A percentile compares a stretch with the other conserved stretches of the same genome.
Evolutionary conservation across 148 eudicot species (phyloP).

Genomic region (Rhododendron griersonianum): DNA sequence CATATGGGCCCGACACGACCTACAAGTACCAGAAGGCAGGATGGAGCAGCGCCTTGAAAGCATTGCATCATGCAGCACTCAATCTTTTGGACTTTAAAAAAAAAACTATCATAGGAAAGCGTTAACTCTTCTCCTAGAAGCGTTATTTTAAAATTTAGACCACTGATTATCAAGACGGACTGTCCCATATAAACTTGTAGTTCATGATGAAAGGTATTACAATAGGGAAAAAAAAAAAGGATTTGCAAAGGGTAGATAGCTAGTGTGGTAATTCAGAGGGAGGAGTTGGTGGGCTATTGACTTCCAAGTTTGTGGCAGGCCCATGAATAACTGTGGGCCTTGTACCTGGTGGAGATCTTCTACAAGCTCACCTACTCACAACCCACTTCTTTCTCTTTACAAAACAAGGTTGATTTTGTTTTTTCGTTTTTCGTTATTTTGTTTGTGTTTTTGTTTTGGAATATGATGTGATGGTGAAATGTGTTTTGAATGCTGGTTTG

Average conservation of each 20-base stretch:
- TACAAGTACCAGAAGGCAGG: too few relatives aligned
- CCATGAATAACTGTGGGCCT: too few relatives aligned
- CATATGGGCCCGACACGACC: too few relatives aligned
- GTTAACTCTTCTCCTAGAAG: too few relatives aligned
- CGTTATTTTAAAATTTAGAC: too few relatives aligned
- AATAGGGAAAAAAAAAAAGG: background rate
- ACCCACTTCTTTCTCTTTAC: background rate
- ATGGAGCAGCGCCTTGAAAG: too few relatives aligned
- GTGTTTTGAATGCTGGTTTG: background rate
- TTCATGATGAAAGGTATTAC: background rate
- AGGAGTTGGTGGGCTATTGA: slow-evolving; percentile 33
- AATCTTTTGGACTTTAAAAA: too few relatives aligned
- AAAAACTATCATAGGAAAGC: too few relatives aligned
- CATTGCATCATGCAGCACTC: too few relatives aligned
- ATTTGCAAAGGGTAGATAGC: background rate
- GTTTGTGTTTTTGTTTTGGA: background rate
- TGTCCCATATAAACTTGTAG: too few relatives aligned
- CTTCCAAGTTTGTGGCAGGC: background rate
- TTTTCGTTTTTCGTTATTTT: background rate
- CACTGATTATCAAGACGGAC: too few relatives aligned
- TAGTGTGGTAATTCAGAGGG: background rate
- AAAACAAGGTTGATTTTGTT: background rate
- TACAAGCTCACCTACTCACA: slow-evolving; percentile 32
- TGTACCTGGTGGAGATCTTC: slow-evolving; percentile 2
- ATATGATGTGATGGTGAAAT: background rate